Evolutionary conservation across 2,329 filamentous ascomycete species (phyloP), one percentile per base, ranked within the genome.

Genomic region (Lachnellula suecica): DNA sequence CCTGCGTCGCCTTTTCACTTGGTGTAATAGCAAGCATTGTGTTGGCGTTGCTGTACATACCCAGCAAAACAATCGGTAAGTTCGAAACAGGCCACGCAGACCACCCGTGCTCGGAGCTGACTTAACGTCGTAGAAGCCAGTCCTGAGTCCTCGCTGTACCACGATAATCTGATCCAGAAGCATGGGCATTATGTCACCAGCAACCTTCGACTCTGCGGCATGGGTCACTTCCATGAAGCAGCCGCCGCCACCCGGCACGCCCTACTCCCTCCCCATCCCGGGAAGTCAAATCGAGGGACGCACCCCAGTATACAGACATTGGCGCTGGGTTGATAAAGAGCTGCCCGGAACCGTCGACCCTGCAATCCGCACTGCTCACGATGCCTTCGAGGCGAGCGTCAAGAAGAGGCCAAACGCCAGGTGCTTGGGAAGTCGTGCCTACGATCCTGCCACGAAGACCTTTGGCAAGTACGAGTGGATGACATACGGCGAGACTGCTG

Each of bases 381-480:
- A 96, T 57, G 76, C 88, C 49, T 95, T 96, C 67, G 89, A 96
- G 69, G 72, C 77, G 23, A 74, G 85, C 59, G 84, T 79, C 51
- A 80, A 79, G 59, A 79, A 78, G 64, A 76, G 77, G 50, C 82
- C 88, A 43, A 87, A 83, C 64, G 81, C 80, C 63, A 84, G 78
- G 62, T 96, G 89, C 71, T 76, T 97, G 53, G 94, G 94, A 51
- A 82, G 82, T 69, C 84, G 94, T 58, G 82, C 87, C 4, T 97
- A 90, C 80, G 85, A 96, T 70, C 71, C 87, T 3, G 73, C 72
- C 34, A 89, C 84, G 44, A 87, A 91, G 74, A 79, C 81, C 2
- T 96, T 83, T 72, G 79, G 81, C 57, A 82, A 83, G 59, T 99
- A 88, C 68, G 79, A 85, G 54, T 97, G 92, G 91, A 74, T 92